Conservation (phyloP, 176 grass and related monocot species). For the Lolium multiflorum region DNA sequence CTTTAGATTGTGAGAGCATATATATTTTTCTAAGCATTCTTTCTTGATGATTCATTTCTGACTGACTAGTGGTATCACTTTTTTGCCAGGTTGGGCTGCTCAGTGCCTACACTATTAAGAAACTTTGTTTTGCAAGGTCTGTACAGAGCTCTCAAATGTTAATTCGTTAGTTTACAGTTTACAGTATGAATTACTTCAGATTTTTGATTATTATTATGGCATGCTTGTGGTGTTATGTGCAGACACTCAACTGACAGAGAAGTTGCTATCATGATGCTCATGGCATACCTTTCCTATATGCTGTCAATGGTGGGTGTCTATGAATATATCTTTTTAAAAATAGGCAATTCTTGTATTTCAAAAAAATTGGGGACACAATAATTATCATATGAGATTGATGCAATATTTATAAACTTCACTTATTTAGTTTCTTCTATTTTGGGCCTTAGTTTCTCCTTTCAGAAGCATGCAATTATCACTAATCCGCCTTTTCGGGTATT, state of each 20-base stretch:
- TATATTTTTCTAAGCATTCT: conserved; percentile 8
- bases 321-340: conserved; percentile 14
- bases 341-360: not conserved
- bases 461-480: conserved; percentile 21
- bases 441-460: conserved; percentile 1
- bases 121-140: conserved; percentile 88
- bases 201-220: conserved; percentile 13
- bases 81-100: conserved; percentile 81
- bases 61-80: conserved; percentile 40
- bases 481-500: conserved; percentile 47
- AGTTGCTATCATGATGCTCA: conserved; percentile 97
- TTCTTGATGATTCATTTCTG: conserved; percentile 34
- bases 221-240: conserved; percentile 40
- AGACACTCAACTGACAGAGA: conserved; percentile 97
- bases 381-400: conserved; percentile 25
- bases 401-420: conserved; percentile 13
- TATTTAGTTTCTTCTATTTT: conserved; percentile 10
- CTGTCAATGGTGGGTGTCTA: conserved; percentile 74
- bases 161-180: conserved; percentile 11
- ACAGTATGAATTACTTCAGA: conserved; percentile 8
- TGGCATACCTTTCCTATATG: conserved; percentile 98
- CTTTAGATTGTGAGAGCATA: conserved; percentile 7
- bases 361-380: not conserved
- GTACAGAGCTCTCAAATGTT: conserved; percentile 31
- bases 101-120: conserved; percentile 92